Percentiles rank a stretch among this genome's conserved stretches.
phyloP scores from a whole-genome alignment of 2,329 filamentous ascomycete genomes.

The Exophiala sp. region DNA sequence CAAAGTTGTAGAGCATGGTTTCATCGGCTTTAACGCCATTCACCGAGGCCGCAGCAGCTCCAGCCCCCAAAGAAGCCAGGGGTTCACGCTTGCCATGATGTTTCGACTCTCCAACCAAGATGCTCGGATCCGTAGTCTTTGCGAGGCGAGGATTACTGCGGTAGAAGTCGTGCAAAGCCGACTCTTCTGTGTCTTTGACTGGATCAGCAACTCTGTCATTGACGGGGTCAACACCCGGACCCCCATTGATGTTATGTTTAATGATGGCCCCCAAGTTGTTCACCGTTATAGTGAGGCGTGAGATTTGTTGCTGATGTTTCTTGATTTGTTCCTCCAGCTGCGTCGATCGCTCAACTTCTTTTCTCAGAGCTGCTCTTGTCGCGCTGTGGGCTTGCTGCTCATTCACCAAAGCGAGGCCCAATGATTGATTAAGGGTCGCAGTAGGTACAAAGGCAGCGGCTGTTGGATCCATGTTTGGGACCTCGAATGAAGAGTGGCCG shows the following conservation, averaged over 20 bases:
- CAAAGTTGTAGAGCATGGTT: slow-evolving; percentile 16
- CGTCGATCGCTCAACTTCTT: slow-evolving; percentile 9
- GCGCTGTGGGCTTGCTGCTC: slow-evolving; percentile 25
- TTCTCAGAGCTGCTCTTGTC: slow-evolving; percentile 17
- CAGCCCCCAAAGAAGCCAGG: background rate
- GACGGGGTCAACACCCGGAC: background rate
- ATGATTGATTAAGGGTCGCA: slow-evolving; percentile 10
- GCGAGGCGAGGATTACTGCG: slow-evolving; percentile 8
- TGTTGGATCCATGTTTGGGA: slow-evolving; percentile 12
- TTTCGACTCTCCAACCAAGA: slow-evolving; percentile 6
- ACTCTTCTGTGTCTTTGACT: slow-evolving; percentile 5
- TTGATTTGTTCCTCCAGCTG: slow-evolving; percentile 15
- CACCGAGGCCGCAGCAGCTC: background rate
- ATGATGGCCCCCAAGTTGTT: slow-evolving; percentile 23
- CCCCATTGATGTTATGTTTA: slow-evolving; percentile 19
- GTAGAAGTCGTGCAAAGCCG: slow-evolving; percentile 14
- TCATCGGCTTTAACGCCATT: slow-evolving; percentile 12
- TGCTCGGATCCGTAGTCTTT: slow-evolving; percentile 1
- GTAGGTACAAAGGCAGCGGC: slow-evolving; percentile 9
- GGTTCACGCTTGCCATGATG: slow-evolving; percentile 3
- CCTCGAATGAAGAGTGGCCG: background rate
- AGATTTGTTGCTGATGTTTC: slow-evolving; percentile 13
- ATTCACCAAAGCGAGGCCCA: slow-evolving; percentile 20
- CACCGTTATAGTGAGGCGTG: slow-evolving; percentile 17
- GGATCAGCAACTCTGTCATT: background rate